phyloP scores from a whole-genome alignment of 2,329 filamentous ascomycete genomes.

The Colletotrichum lentis region DNA sequence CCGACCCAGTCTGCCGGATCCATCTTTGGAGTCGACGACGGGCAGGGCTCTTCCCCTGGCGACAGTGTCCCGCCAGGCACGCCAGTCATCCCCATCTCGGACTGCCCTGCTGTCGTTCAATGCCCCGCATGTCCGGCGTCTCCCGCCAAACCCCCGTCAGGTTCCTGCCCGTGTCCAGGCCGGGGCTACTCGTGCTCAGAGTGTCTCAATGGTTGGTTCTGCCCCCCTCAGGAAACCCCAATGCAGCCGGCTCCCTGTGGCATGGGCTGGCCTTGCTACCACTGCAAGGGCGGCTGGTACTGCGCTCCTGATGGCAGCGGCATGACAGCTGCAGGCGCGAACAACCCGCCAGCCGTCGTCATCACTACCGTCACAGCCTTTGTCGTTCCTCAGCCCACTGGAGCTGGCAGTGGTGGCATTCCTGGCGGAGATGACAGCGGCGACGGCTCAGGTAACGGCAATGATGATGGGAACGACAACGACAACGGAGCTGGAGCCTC shows the following conservation, averaged over 20 bases:
- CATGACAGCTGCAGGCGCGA: neutral
- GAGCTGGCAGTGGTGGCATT: neutral
- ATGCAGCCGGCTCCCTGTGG: conserved; percentile 44
- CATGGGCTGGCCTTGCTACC: conserved; percentile 46
- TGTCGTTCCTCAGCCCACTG: conserved; percentile 7
- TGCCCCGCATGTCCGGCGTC: conserved; percentile 40
- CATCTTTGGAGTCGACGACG: conserved; percentile 6
- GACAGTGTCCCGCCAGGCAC: conserved; percentile 5
- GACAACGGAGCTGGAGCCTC: neutral
- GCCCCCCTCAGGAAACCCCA: conserved; percentile 46
- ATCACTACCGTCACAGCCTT: conserved; percentile 29
- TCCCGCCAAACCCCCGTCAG: conserved; percentile 10
- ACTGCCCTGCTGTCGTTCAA: conserved; percentile 29
- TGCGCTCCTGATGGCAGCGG: conserved; percentile 38
- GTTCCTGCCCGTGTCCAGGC: conserved; percentile 40
- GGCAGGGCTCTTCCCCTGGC: neutral
- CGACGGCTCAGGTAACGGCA: neutral
- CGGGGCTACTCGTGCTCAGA: conserved; percentile 44
- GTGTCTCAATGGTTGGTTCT: conserved; percentile 47
- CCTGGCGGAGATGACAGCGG: neutral
- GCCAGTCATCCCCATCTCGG: conserved; percentile 30
- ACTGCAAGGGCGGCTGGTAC: conserved; percentile 45
- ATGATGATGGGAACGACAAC: neutral
- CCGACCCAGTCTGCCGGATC: conserved; percentile 8
- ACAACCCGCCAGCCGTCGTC: conserved; percentile 5